These are phyloP conservation scores for Naegleria gruberi DNA, from an alignment of 208 protist genomes.

Conservation along the genomic window DNA sequence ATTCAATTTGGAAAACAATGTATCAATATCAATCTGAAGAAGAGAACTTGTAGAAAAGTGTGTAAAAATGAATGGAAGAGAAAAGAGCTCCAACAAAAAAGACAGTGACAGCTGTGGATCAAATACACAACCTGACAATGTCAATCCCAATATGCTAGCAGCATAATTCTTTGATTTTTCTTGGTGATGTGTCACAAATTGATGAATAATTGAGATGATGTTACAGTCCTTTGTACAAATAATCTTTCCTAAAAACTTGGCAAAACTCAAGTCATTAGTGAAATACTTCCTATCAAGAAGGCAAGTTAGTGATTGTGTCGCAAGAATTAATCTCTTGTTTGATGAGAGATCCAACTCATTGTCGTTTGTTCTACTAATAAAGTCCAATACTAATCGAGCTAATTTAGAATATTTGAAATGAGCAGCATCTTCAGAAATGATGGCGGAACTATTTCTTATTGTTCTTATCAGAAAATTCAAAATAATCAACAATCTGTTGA, in stretches of 20 bases:
- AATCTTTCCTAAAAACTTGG: neutral
- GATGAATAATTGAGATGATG: neutral
- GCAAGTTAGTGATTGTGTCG: neutral
- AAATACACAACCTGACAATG: neutral
- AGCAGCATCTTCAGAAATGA: neutral
- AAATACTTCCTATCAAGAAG: neutral
- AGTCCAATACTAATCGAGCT: neutral
- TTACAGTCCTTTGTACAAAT: neutral
- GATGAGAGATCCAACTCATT: neutral
- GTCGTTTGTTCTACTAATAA: neutral
- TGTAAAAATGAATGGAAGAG: neutral
- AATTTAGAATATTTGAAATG: neutral
- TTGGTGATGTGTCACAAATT: neutral
- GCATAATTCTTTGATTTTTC: neutral
- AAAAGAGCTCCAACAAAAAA: neutral
- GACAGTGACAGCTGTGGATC: neutral
- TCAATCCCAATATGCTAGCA: neutral
- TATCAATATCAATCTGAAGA: neutral
- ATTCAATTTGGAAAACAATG: neutral
- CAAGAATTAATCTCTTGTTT: neutral
- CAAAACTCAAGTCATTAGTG: neutral
- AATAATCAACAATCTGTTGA: neutral
- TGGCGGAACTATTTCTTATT: neutral
- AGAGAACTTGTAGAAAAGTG: neutral
- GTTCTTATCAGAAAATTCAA: neutral